Evolutionary conservation across 768 basidiomycete species (phyloP).

Genomic region (Crepidotus variabilis): DNA sequence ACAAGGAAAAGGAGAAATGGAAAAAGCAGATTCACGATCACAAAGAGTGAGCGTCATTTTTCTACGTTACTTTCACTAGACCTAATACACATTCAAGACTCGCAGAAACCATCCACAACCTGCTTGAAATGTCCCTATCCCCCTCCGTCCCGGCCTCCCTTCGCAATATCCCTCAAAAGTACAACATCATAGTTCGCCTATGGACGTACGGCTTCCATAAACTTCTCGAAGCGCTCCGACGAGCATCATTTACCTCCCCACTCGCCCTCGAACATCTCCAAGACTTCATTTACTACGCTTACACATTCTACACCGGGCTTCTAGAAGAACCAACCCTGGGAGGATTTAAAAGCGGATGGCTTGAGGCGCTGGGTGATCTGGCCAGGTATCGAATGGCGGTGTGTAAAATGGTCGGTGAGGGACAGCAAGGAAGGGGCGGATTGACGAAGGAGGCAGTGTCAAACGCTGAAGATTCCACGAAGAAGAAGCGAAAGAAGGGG

Average conservation of each 20-base stretch:
- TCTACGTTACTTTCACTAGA: slow-evolving; percentile 9
- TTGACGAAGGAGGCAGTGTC: slow-evolving; percentile 59
- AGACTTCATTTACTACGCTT: slow-evolving; percentile 94
- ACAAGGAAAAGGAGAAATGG: slow-evolving; percentile 75
- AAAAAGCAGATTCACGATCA: slow-evolving; percentile 70
- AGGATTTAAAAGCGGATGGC: slow-evolving; percentile 79
- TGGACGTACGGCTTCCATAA: slow-evolving; percentile 93
- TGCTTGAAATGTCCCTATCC: slow-evolving; percentile 81
- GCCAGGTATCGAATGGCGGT: slow-evolving; percentile 94
- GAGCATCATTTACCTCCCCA: slow-evolving; percentile 65
- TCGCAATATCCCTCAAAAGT: slow-evolving; percentile 86
- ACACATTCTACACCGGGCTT: slow-evolving; percentile 88
- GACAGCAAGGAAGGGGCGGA: slow-evolving; percentile 28
- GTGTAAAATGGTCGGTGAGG: slow-evolving; percentile 70
- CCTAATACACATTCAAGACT: slow-evolving; percentile 45
- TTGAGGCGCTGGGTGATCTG: slow-evolving; percentile 95
- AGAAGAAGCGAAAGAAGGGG: slow-evolving; percentile 12
- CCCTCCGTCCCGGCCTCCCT: slow-evolving; percentile 86
- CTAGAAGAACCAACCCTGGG: slow-evolving; percentile 75
- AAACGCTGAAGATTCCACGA: slow-evolving; percentile 30
- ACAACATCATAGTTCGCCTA: slow-evolving; percentile 91
- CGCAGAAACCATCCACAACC: slow-evolving; percentile 85
- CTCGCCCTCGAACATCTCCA: slow-evolving; percentile 88
- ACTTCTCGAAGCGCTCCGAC: slow-evolving; percentile 85
- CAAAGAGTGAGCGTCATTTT: slow-evolving; percentile 64